Percentiles rank a stretch among this genome's conserved stretches.
Evolutionary conservation across 192 early-diverging fungal genomes (phyloP).

Genomic region (Coemansia sp.): DNA sequence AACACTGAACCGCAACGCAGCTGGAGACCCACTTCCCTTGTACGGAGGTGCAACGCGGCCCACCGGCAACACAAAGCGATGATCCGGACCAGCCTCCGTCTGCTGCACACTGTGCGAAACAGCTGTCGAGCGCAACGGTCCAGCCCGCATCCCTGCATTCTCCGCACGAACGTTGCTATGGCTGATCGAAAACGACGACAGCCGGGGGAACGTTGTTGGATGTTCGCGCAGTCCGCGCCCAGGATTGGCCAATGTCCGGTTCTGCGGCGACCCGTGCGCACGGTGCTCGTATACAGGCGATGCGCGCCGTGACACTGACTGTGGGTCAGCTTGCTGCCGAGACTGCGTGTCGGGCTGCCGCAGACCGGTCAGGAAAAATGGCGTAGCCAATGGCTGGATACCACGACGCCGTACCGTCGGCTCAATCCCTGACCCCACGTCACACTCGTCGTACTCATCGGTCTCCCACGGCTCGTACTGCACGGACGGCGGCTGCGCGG

Average conservation of each 20-base stretch:
- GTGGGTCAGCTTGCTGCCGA: constrained; percentile 7
- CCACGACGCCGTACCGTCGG: constrained; percentile 18
- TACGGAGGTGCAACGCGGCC: constrained; percentile 23
- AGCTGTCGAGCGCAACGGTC: neutral
- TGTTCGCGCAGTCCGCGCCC: constrained; percentile 17
- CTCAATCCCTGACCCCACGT: constrained; percentile 4
- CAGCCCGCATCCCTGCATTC: neutral
- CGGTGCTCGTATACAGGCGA: constrained; percentile 25
- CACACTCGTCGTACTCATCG: constrained; percentile 33
- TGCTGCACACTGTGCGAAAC: neutral
- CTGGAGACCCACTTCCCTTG: neutral
- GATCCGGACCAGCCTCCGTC: neutral
- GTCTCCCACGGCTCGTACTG: constrained; percentile 50
- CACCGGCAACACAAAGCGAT: constrained; percentile 36
- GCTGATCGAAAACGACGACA: constrained; percentile 52
- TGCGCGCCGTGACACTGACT: constrained; percentile 21
- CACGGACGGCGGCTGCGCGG: constrained; percentile 18
- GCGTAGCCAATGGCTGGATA: constrained; percentile 37
- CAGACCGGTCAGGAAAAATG: constrained; percentile 43
- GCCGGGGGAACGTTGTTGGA: constrained; percentile 38
- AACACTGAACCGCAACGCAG: neutral
- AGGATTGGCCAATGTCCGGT: constrained; percentile 1
- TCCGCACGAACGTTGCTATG: constrained; percentile 52
- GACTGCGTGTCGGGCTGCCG: constrained; percentile 12
- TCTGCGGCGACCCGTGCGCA: constrained; percentile 10